phyloP scores from a whole-genome alignment of 169 alveolate species.

The Plasmodium coatneyi region DNA sequence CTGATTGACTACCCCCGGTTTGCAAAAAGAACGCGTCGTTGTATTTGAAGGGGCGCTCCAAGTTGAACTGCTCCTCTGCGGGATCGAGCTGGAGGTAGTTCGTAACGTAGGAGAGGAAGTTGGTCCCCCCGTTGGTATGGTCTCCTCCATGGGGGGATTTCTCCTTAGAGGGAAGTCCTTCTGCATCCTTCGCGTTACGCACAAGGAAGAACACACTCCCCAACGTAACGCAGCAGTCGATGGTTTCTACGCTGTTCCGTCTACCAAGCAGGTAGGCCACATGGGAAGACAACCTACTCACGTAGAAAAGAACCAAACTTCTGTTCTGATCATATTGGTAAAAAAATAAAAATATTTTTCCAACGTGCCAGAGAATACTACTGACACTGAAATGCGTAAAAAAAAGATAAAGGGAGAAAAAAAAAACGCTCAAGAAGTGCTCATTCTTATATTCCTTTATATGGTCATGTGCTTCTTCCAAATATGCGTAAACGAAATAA shows the following conservation, averaged over 20 bases:
- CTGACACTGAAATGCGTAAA: conserved; percentile 24
- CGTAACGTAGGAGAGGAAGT: not conserved
- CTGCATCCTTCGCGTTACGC: not conserved
- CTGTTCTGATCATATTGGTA: not conserved
- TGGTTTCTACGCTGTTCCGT: conserved; percentile 5
- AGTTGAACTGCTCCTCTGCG: not conserved
- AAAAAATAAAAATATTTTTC: conserved; percentile 43
- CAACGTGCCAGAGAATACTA: conserved; percentile 53
- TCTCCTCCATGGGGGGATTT: not conserved
- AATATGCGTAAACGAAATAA: conserved; percentile 21
- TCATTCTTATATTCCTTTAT: conserved; percentile 52
- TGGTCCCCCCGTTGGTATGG: not conserved
- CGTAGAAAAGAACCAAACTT: not conserved
- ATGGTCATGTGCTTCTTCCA: conserved; percentile 48
- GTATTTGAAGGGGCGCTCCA: conserved; percentile 38
- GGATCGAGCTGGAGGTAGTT: not conserved
- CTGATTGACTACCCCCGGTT: not conserved
- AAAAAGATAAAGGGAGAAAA: conserved; percentile 46
- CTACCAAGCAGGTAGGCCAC: not conserved
- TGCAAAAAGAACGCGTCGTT: conserved; percentile 39
- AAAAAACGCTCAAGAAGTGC: conserved; percentile 19
- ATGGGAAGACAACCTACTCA: not conserved
- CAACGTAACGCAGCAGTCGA: conserved; percentile 19
- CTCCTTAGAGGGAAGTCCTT: not conserved
- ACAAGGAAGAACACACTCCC: conserved; percentile 5